Percentiles rank a stretch among this genome's conserved stretches.
Conservation (phyloP, 768 basidiomycete species). For the Trametes coccinea region DNA sequence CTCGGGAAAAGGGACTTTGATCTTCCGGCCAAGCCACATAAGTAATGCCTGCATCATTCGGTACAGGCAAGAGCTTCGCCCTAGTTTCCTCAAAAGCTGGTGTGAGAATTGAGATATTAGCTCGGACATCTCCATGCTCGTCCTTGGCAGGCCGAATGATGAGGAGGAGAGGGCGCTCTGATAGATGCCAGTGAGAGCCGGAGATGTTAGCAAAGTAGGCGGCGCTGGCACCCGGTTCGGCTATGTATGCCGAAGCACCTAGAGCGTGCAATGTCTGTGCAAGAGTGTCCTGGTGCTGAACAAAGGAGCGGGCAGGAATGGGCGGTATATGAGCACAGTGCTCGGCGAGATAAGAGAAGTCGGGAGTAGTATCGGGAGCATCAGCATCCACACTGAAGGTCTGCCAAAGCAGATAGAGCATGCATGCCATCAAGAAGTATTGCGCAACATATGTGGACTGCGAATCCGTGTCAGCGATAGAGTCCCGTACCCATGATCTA, state of each 20-base stretch:
- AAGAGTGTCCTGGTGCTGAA: slow-evolving; percentile 53
- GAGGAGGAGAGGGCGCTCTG: slow-evolving; percentile 77
- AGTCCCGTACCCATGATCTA: neutral
- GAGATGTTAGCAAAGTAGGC: slow-evolving; percentile 77
- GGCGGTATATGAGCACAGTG: slow-evolving; percentile 54
- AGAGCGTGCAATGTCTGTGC: slow-evolving; percentile 49
- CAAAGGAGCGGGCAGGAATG: slow-evolving; percentile 48
- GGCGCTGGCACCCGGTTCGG: slow-evolving; percentile 75
- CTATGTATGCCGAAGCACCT: slow-evolving; percentile 68
- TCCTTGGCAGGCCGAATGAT: slow-evolving; percentile 51
- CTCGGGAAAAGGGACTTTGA: slow-evolving; percentile 61
- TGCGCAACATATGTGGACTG: neutral
- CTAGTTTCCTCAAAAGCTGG: slow-evolving; percentile 77
- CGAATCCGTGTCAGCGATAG: neutral
- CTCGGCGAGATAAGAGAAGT: slow-evolving; percentile 32
- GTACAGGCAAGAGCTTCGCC: slow-evolving; percentile 60
- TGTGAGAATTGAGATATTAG: slow-evolving; percentile 61
- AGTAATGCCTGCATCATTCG: slow-evolving; percentile 40
- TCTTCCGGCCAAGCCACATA: slow-evolving; percentile 70
- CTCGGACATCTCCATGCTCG: slow-evolving; percentile 28
- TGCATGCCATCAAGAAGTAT: neutral
- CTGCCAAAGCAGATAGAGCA: slow-evolving; percentile 1
- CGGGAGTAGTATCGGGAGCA: neutral
- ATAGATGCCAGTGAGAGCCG: slow-evolving; percentile 59
- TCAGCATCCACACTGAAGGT: too few species aligned